phyloP scores from a whole-genome alignment of 2,329 filamentous ascomycete species.

The Penicillium crustosum region DNA sequence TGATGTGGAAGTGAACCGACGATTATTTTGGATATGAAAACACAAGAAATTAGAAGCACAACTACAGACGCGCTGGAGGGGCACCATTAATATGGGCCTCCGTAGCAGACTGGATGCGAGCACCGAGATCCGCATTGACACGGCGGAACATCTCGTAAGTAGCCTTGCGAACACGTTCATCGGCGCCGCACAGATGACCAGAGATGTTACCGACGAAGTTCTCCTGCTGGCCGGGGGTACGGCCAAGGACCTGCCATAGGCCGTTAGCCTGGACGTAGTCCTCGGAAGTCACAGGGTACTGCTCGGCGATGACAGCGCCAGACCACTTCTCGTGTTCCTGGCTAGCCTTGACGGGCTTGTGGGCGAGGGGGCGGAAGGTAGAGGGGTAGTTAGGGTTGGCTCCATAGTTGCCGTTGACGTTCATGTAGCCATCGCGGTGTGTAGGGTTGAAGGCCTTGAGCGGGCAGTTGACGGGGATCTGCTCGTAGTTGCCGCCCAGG shows the following conservation, averaged over 20 bases:
- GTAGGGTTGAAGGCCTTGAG: constrained; percentile 59
- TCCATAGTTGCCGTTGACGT: constrained; percentile 64
- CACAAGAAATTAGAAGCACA: background rate
- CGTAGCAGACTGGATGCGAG: constrained; percentile 54
- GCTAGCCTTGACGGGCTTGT: constrained; percentile 42
- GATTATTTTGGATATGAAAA: background rate
- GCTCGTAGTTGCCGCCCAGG: constrained; percentile 63
- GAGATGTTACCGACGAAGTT: constrained; percentile 62
- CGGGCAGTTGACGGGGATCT: constrained; percentile 62
- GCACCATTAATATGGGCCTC: constrained; percentile 41
- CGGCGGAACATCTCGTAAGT: constrained; percentile 62
- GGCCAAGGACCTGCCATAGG: constrained; percentile 47
- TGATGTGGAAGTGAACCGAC: background rate
- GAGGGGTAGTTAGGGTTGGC: constrained; percentile 57
- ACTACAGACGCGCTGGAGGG: constrained; percentile 31
- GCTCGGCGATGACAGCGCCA: constrained; percentile 41
- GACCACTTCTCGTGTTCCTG: constrained; percentile 49
- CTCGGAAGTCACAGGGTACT: constrained; percentile 45
- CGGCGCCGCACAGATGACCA: constrained; percentile 56
- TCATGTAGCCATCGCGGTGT: constrained; percentile 72
- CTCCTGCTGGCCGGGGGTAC: constrained; percentile 57
- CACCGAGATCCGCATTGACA: constrained; percentile 57
- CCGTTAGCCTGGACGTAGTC: constrained; percentile 47
- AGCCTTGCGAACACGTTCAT: constrained; percentile 55
- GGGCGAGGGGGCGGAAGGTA: constrained; percentile 39